These are phyloP conservation scores for Kitagawia praeruptora DNA, from an alignment of 129 eudicot species.

Conservation along the genomic window DNA sequence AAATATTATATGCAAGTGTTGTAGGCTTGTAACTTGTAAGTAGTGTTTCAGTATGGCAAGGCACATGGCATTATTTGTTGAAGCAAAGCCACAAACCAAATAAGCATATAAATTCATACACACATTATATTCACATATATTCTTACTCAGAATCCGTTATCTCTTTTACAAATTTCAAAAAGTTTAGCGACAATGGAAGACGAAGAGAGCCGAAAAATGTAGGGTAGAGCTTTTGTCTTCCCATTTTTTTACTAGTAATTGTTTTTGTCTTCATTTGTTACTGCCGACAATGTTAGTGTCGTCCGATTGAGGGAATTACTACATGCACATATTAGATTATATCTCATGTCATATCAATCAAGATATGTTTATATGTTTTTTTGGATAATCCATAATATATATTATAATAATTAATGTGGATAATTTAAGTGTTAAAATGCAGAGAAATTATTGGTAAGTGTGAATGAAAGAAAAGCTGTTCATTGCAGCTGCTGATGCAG, in stretches of 20 bases:
- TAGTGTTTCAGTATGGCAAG: no score
- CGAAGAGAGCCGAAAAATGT: not conserved
- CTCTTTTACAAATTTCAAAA: not conserved
- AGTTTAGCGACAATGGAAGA: not conserved
- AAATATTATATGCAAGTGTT: no score
- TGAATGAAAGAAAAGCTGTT: not conserved
- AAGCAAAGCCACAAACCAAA: no score
- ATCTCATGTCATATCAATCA: not conserved
- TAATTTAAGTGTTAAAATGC: not conserved
- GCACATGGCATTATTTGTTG: no score
- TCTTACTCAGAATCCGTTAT: no score
- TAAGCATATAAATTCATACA: no score
- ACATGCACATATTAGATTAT: not conserved
- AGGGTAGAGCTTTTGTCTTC: not conserved
- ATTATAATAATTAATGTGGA: not conserved
- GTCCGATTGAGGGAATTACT: not conserved
- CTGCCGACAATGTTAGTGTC: not conserved
- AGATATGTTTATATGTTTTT: not conserved
- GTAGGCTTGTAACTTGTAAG: no score
- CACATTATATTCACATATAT: no score
- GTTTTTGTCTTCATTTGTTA: not conserved
- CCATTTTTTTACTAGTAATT: no score
- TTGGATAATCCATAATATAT: not conserved
- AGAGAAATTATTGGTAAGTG: not conserved
- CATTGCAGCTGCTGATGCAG: not conserved